A percentile compares a stretch with the other conserved stretches of the same genome.
Conservation (phyloP, 306 rosid species). For the Begonia masoniana region DNA sequence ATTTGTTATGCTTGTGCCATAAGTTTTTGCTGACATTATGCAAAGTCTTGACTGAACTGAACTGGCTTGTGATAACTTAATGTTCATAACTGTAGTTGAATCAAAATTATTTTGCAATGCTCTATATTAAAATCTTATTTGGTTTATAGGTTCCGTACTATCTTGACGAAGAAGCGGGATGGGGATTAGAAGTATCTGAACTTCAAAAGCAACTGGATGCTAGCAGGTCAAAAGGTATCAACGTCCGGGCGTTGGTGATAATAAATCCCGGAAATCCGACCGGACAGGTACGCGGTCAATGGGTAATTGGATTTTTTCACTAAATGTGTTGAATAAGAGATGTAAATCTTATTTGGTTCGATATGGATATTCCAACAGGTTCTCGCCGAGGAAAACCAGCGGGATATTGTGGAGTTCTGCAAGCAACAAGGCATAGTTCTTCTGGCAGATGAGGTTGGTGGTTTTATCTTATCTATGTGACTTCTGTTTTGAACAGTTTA, state of each 20-base stretch:
- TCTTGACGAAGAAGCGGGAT: constrained; percentile 73
- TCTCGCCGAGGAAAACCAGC: constrained; percentile 65
- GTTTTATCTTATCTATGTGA: not conserved
- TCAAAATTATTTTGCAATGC: too few species aligned
- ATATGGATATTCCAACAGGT: constrained; percentile 24
- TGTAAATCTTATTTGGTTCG: not conserved
- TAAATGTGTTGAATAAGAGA: not conserved
- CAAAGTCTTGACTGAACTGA: too few species aligned
- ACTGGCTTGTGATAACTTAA: too few species aligned
- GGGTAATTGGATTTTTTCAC: constrained; percentile 1
- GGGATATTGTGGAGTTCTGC: constrained; percentile 65
- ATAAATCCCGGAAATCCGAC: constrained; percentile 98
- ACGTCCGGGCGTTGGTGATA: constrained; percentile 79
- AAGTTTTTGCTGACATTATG: too few species aligned
- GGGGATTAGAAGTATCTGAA: constrained; percentile 77
- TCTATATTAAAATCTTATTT: not conserved
- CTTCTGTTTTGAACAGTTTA: too few species aligned
- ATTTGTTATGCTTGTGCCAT: too few species aligned
- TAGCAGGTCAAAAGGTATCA: constrained; percentile 67
- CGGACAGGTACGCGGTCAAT: constrained; percentile 52
- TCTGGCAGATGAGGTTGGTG: constrained; percentile 88
- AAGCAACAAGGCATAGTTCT: constrained; percentile 81
- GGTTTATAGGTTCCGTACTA: constrained; percentile 69
- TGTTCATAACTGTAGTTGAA: too few species aligned
- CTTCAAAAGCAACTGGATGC: constrained; percentile 59